Percentiles rank a stretch among this genome's conserved stretches.
Evolutionary conservation across 2,329 filamentous ascomycete species (phyloP).

Genomic region (Zelopaecilomyces penicillatus): DNA sequence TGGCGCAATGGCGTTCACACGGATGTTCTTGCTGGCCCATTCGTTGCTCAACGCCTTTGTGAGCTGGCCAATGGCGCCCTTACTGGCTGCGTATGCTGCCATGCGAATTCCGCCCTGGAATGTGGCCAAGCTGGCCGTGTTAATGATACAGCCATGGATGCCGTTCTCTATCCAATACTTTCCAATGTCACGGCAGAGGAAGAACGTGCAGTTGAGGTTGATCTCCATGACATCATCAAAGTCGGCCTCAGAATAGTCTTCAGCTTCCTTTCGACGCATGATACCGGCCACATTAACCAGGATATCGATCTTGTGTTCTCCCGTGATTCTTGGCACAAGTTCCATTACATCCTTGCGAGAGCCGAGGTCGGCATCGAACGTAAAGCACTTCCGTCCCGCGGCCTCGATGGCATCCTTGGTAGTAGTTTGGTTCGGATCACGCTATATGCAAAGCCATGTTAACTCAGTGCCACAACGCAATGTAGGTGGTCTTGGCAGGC

Average conservation of each 20-base stretch:
- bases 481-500: background rate
- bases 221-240: constrained; percentile 1
- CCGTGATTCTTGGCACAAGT: background rate
- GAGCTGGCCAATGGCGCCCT: background rate
- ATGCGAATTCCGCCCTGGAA: constrained; percentile 3
- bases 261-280: background rate
- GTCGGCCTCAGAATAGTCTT: background rate
- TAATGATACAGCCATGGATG: constrained; percentile 1
- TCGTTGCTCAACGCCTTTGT: background rate
- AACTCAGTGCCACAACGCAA: background rate
- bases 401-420: constrained; percentile 1
- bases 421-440: background rate
- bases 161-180: constrained; percentile 3
- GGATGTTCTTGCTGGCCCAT: constrained; percentile 1
- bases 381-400: background rate
- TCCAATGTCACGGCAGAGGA: constrained; percentile 3
- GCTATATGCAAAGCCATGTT: background rate
- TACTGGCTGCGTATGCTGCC: constrained; percentile 1
- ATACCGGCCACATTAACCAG: background rate
- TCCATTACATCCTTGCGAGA: background rate
- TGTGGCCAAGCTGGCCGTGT: constrained; percentile 1
- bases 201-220: constrained; percentile 1
- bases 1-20: constrained; percentile 3
- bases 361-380: background rate
- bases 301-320: background rate